These are phyloP conservation scores for Backusella psychrophila DNA, from an alignment of 192 early-diverging fungal genomes.

Conservation along the genomic window DNA sequence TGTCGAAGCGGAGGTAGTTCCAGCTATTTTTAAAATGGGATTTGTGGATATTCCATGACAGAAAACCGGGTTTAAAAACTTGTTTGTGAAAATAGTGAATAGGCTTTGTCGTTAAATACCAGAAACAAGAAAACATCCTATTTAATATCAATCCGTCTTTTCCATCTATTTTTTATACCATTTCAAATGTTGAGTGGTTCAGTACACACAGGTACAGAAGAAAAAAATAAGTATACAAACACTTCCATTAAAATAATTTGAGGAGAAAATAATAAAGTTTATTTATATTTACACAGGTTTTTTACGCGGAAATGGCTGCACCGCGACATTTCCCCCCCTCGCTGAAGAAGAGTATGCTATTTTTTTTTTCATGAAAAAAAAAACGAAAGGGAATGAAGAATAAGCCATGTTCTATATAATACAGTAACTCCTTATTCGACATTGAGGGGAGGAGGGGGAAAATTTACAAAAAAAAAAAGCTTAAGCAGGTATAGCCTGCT, in stretches of 20 bases:
- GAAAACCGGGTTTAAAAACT: not conserved
- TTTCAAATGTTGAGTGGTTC: no score
- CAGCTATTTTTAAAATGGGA: not conserved
- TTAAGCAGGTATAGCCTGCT: not conserved
- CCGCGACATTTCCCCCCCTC: not conserved
- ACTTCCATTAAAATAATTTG: not conserved
- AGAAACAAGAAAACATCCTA: no score
- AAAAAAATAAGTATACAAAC: not conserved
- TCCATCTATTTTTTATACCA: no score
- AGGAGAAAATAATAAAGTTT: not conserved
- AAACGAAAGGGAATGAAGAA: not conserved
- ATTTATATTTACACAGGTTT: not conserved
- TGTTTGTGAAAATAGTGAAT: not conserved
- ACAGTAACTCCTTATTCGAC: conserved; percentile 9
- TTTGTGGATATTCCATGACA: not conserved
- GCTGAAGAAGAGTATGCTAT: not conserved
- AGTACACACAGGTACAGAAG: not conserved
- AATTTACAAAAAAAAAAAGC: not conserved
- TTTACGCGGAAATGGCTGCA: not conserved
- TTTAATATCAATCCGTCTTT: no score
- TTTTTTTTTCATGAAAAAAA: not conserved
- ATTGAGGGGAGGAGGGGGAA: not conserved
- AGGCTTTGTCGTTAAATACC: not conserved
- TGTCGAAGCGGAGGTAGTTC: not conserved
- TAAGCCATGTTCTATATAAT: conserved; percentile 12